These are phyloP conservation scores for Ophiostoma ips DNA, from an alignment of 2,329 filamentous ascomycete species.

Conservation along the genomic window DNA sequence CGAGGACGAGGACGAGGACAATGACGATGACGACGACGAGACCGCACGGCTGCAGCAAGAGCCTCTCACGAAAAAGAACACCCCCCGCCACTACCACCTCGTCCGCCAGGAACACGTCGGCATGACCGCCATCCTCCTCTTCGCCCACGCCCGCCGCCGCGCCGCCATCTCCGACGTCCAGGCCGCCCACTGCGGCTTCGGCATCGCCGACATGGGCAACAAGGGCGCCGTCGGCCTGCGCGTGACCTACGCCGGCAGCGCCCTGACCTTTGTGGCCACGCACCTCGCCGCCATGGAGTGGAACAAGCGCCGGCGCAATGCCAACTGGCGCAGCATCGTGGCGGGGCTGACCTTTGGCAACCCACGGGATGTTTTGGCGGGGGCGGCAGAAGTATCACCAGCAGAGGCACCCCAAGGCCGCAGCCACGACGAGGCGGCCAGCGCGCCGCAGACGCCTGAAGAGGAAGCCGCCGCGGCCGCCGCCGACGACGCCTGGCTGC, in stretches of 20 bases:
- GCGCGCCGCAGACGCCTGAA: conserved; percentile 16
- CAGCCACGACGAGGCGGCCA: conserved; percentile 13
- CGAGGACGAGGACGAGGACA: not conserved
- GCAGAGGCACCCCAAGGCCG: conserved; percentile 7
- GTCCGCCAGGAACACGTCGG: conserved; percentile 63
- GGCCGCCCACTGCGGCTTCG: conserved; percentile 72
- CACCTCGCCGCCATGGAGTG: conserved; percentile 84
- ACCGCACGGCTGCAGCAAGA: not conserved
- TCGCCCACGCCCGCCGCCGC: conserved; percentile 54
- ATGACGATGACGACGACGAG: conserved; percentile 5
- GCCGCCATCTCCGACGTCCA: no score
- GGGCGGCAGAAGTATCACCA: not conserved
- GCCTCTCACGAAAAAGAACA: not conserved
- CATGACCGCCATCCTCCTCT: conserved; percentile 82
- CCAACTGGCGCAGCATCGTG: conserved; percentile 79
- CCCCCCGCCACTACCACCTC: conserved; percentile 46
- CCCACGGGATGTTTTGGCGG: conserved; percentile 25
- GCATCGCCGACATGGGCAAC: conserved; percentile 79
- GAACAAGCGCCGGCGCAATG: conserved; percentile 60
- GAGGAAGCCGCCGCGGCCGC: conserved; percentile 19
- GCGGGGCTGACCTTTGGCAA: conserved; percentile 62
- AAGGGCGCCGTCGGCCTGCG: conserved; percentile 82
- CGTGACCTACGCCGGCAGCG: conserved; percentile 45
- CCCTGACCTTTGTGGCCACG: conserved; percentile 74
- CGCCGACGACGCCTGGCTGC: conserved; percentile 23